phyloP scores from a whole-genome alignment of 2,329 filamentous ascomycete genomes.

The Coniochaeta hoffmannii region DNA sequence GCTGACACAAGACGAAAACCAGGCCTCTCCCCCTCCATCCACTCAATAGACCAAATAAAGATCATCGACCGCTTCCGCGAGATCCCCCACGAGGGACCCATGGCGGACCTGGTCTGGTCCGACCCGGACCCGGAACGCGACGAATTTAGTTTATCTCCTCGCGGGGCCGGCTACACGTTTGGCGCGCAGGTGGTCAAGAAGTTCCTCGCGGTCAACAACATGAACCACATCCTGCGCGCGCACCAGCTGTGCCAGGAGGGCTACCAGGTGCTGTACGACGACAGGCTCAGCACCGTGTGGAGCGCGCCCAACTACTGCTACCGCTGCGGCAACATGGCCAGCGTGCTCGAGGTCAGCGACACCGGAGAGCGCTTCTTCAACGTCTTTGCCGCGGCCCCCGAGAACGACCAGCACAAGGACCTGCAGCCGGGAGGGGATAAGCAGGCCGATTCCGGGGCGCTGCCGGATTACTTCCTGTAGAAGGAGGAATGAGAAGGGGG shows the following conservation, averaged over 20 bases:
- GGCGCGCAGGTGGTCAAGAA: conserved; percentile 97
- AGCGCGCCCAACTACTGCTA: conserved; percentile 96
- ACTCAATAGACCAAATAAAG: conserved; percentile 98
- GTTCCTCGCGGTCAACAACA: conserved; percentile 92
- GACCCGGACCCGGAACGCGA: conserved; percentile 96
- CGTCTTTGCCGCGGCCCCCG: conserved; percentile 92
- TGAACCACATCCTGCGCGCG: conserved; percentile 96
- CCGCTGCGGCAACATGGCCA: conserved; percentile 93
- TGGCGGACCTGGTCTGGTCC: conserved; percentile 99
- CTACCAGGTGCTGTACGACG: conserved; percentile 94
- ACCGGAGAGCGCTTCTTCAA: conserved; percentile 93
- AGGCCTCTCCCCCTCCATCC: conserved; percentile 83
- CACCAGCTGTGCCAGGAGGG: conserved; percentile 98
- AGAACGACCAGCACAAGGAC: conserved; percentile 89
- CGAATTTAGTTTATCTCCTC: conserved; percentile 89
- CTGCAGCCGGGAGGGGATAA: conserved; percentile 72
- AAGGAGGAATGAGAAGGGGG: neutral
- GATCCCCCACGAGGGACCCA: conserved; percentile 96
- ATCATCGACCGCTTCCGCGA: conserved; percentile 98
- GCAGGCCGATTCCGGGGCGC: conserved; percentile 49
- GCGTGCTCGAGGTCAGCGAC: conserved; percentile 92
- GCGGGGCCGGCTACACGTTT: conserved; percentile 95
- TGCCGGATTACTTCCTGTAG: conserved; percentile 68
- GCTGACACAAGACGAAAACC: neutral
- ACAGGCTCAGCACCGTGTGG: conserved; percentile 93